Evolutionary conservation across 2,329 filamentous ascomycete species (phyloP).

Genomic region (Penicillium sumatraense): DNA sequence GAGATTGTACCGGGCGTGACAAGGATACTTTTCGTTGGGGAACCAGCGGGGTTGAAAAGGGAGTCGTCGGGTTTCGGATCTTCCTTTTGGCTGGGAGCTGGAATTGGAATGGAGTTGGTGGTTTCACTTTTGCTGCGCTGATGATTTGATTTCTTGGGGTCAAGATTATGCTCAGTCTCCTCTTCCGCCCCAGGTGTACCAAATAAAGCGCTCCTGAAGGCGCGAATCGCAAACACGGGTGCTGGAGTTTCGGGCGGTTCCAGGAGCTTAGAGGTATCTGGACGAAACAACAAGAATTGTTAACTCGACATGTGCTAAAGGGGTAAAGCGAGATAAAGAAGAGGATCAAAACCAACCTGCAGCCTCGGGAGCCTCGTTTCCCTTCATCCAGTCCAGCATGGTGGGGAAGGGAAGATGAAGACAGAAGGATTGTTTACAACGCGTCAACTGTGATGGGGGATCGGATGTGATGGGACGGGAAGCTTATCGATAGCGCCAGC

Average conservation of each 20-base stretch:
- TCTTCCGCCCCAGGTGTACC: conserved; percentile 63
- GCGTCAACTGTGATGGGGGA: conserved; percentile 15
- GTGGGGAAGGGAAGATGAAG: conserved; percentile 18
- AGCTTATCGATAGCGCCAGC: not conserved
- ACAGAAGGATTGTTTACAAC: conserved; percentile 42
- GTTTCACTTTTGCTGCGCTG: conserved; percentile 27
- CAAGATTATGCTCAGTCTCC: conserved; percentile 31
- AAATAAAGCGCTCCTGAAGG: conserved; percentile 68
- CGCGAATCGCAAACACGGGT: conserved; percentile 69
- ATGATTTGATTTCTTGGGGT: conserved; percentile 21
- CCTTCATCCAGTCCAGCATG: conserved; percentile 33
- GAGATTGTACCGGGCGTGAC: conserved; percentile 64
- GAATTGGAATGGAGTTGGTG: conserved; percentile 22
- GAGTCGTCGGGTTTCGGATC: conserved; percentile 29
- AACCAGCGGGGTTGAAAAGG: conserved; percentile 41
- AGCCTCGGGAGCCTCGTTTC: conserved; percentile 20
- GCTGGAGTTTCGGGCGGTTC: conserved; percentile 68
- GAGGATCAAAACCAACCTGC: conserved; percentile 17
- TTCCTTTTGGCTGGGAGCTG: conserved; percentile 12
- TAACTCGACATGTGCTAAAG: not conserved
- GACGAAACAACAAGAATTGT: not conserved
- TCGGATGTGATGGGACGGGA: not conserved
- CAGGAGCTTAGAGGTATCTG: conserved; percentile 56
- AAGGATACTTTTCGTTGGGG: conserved; percentile 67
- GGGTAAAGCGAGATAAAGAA: not conserved